phyloP scores from a whole-genome alignment of 768 basidiomycete species.

The Leccinum subtestaceum region DNA sequence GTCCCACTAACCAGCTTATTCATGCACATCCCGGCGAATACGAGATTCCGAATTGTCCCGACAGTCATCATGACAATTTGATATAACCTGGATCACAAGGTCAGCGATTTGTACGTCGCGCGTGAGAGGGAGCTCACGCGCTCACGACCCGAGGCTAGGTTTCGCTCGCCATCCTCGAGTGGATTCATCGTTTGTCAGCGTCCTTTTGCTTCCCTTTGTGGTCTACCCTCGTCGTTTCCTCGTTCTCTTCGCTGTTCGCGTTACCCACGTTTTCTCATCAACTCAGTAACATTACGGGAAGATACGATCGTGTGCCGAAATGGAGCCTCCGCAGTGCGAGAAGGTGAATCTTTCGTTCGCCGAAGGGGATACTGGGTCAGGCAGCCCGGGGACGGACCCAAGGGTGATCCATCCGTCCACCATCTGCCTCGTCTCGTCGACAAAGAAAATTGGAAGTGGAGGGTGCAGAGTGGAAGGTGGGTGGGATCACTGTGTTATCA shows the following conservation, averaged over 20 bases:
- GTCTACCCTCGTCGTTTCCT: neutral
- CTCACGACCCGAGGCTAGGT: too few relatives aligned
- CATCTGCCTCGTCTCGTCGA: neutral
- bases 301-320: neutral
- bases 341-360: neutral
- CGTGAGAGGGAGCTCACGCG: too few relatives aligned
- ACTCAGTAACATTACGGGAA: neutral
- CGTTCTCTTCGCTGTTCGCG: neutral
- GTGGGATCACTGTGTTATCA: neutral
- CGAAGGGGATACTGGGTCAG: neutral
- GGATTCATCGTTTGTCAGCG: neutral
- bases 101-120: neutral
- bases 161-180: neutral
- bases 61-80: too few relatives aligned
- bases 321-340: neutral
- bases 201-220: neutral
- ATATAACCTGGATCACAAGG: neutral
- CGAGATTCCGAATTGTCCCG: too few relatives aligned
- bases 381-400: neutral
- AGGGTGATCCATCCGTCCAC: neutral
- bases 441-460: neutral
- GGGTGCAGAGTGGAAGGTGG: neutral
- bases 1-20: too few relatives aligned
- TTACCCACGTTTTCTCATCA: neutral
- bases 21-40: too few relatives aligned